Percentiles rank a stretch among this genome's conserved stretches.
Evolutionary conservation across 2,329 filamentous ascomycete genomes (phyloP).

Genomic region (Neonectria hederae): DNA sequence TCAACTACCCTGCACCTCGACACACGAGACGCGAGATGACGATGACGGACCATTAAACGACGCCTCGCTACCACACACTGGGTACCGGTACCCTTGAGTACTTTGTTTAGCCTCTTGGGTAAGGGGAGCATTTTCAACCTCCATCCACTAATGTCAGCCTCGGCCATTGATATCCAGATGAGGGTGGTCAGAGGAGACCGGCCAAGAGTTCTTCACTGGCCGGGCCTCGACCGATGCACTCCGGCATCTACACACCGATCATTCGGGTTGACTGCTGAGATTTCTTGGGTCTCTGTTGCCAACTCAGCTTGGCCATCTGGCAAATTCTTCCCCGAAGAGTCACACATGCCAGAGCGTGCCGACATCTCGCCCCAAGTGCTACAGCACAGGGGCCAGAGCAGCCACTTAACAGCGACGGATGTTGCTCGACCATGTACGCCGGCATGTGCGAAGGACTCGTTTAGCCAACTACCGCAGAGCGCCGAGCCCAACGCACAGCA

Average conservation of each 20-base stretch:
- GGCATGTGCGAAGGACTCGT: constrained; percentile 8
- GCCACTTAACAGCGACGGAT: constrained; percentile 15
- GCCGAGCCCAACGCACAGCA: constrained; percentile 20
- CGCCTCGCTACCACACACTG: constrained; percentile 35
- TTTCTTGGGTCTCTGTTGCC: constrained; percentile 10
- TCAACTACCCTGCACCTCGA: constrained; percentile 19
- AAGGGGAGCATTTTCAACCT: constrained; percentile 12
- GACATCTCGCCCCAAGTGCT: background rate
- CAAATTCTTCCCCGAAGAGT: constrained; percentile 7
- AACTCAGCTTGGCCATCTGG: constrained; percentile 14
- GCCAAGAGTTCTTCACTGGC: constrained; percentile 15
- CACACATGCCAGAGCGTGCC: constrained; percentile 8
- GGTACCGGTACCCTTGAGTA: constrained; percentile 34
- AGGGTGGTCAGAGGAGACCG: constrained; percentile 20
- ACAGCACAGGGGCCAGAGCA: background rate
- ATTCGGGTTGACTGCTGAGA: background rate
- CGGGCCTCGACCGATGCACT: background rate
- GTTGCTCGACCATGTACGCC: constrained; percentile 11
- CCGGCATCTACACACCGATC: constrained; percentile 6
- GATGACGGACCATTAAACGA: constrained; percentile 26
- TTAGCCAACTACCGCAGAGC: constrained; percentile 9
- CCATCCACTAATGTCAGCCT: constrained; percentile 3
- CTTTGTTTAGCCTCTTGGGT: constrained; percentile 24
- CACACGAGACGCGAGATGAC: constrained; percentile 37
- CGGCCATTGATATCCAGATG: constrained; percentile 2